Conservation (phyloP, 169 alveolate genomes). For the Pseudocohnilembus persalinus region DNA sequence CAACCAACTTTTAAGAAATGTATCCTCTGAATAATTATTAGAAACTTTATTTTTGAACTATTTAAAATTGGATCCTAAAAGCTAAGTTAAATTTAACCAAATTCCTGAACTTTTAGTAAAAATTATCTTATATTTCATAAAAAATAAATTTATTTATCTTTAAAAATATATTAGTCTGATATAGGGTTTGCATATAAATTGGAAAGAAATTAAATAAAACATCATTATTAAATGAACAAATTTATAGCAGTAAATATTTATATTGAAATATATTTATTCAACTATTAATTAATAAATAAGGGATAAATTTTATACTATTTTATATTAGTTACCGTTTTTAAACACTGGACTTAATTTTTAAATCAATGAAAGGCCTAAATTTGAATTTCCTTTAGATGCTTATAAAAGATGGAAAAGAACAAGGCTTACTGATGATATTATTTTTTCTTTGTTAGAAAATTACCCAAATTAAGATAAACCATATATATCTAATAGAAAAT, state of each 20-base stretch:
- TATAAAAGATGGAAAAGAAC: neutral
- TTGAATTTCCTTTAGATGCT: neutral
- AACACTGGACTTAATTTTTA: neutral
- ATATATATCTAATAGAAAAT: constrained; percentile 8
- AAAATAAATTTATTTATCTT: neutral
- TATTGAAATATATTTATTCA: too few relatives aligned
- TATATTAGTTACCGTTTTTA: neutral
- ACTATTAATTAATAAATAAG: too few relatives aligned
- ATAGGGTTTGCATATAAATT: constrained; percentile 16
- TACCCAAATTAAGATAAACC: neutral
- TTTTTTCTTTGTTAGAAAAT: neutral
- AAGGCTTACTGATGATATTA: neutral
- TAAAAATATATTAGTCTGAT: constrained; percentile 3
- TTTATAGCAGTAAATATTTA: neutral
- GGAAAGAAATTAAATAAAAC: constrained; percentile 14
- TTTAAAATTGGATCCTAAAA: neutral
- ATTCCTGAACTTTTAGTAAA: constrained; percentile 21
- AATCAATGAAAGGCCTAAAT: neutral
- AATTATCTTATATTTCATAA: neutral
- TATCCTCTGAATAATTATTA: neutral
- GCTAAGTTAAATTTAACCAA: constrained; percentile 3
- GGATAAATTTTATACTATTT: too few relatives aligned
- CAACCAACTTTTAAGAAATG: neutral
- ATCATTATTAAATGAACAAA: constrained; percentile 20
- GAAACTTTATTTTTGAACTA: constrained; percentile 14